Evolutionary conservation across 208 protist genomes (phyloP), one percentile per base, ranked within the genome.

Genomic region (Leishmania braziliensis): DNA sequence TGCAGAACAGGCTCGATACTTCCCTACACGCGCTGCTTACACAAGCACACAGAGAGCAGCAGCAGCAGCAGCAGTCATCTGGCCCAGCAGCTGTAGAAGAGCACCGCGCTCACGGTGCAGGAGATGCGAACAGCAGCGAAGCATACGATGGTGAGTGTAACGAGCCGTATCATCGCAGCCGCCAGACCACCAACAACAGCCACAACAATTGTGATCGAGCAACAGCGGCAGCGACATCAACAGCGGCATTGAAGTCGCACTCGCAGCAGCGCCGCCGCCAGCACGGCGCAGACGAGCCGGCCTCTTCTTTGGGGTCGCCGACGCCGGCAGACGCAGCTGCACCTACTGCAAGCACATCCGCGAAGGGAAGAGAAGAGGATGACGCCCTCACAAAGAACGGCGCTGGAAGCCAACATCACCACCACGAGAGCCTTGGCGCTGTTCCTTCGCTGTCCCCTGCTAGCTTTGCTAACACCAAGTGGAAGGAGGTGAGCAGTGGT

Each of bases 401-500:
- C 69, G 54, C 29, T n/a, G 46, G 69, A 23, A 46, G 23, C 46
- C 33, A 26, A 20, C 69, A 74, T 33, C 69, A 54, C 65, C 65
- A 43, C 26, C 39, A 48, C 36, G 3, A 46, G 16, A 39, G 36
- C 65, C 36, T 18, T 46, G 36, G 36, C 65, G 46, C 69, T 18
- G 36, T 46, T 29, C 74, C 43, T 33, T 8, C 43, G 60, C 75
- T 56, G 43, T 78, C 53, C 5, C 51, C 77, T 18, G 18, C 56
- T 71, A 70, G 60, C n/a, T 6, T 58, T 8, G 60, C 60, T 0
- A 82, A 76, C 33, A 56, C 29, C 5, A 70, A 60, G 39, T 70
- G 78, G 78, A 82, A 71, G 50, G 78, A 82, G 43, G 71, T 39
- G 69, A 76, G 68, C 68, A 56, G 43, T 50, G 71, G 33, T 46